Base-by-base conservation (phyloP, 2,329 filamentous ascomycete species). In the Phaeosphaeria sp. region DNA sequence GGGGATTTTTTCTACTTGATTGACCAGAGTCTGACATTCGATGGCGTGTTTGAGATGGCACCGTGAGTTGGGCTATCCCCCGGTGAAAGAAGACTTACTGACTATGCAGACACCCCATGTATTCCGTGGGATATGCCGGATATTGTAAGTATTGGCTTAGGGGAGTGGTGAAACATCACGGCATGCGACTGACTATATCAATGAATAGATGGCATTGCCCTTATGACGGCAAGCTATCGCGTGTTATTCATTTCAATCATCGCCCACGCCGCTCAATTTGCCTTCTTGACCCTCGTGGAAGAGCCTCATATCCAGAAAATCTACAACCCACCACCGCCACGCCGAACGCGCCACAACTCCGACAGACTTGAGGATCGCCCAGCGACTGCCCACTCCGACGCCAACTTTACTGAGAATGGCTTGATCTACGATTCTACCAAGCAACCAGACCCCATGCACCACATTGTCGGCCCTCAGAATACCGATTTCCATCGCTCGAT, bases 1-100 rank as follows among this genome's bases (percentile, higher is more conserved):
- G 95, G 95, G 60, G 95, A 99, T 79, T 98, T 98, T 80, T 99
- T 98, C 84, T 99, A 93, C 79, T 89, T 99, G 72, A 92, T 99
- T 77, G 95, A 99, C 79, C 93, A 98, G 80, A 92, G 97, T 74
- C 84, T 99, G 76, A 98, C 93, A 50, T 99, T 99, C 77, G 95
- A 99, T 74, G 95, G 95, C 55, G 95, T 99, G 62, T 99, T 98
- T 76, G 95, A 99, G 80, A 96, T 99, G 89, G 95, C 95, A 20
- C 95, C 95, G 58, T 63, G 58, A 63, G 60, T 63, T 23, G 46
- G 30, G 43, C 47, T 52, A 11, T 11, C 9, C 7, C 17, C 21
- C 11, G 39, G 25, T 52, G 20, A 2, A 44, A 18, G 44, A 51
- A 21, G 18, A 41, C 17, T 50, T 41, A 56, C 63, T 63, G 47